phyloP scores from a whole-genome alignment of 2,329 filamentous ascomycete species.

The Colletotrichum spaethianum region DNA sequence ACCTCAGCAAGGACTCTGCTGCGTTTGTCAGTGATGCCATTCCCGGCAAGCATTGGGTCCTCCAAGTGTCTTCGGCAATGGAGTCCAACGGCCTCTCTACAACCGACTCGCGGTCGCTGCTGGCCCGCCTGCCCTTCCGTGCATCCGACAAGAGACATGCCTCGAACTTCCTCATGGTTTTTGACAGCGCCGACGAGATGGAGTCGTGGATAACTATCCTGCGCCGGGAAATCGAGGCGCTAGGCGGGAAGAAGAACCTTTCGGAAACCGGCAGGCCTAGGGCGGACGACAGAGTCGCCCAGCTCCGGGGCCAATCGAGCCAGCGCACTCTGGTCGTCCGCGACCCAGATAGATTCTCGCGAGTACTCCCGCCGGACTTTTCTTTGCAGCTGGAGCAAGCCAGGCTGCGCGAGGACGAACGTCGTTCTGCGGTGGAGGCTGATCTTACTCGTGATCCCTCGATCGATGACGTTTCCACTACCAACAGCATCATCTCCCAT shows the following conservation, averaged over 20 bases:
- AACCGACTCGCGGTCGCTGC: slow-evolving; percentile 71
- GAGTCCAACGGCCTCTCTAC: slow-evolving; percentile 69
- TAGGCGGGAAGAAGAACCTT: slow-evolving; percentile 76
- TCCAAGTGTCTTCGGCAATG: slow-evolving; percentile 79
- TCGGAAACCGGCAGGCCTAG: slow-evolving; percentile 72
- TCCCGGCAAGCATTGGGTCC: slow-evolving; percentile 83
- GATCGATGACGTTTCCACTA: slow-evolving; percentile 69
- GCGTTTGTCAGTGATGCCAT: slow-evolving; percentile 87
- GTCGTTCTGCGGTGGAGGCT: slow-evolving; percentile 43
- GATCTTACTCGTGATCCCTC: slow-evolving; percentile 57
- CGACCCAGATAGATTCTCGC: slow-evolving; percentile 63
- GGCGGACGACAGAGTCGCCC: slow-evolving; percentile 52
- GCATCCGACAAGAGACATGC: slow-evolving; percentile 69
- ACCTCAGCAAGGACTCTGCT: slow-evolving; percentile 80
- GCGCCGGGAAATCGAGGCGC: slow-evolving; percentile 77
- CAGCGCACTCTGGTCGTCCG: slow-evolving; percentile 64
- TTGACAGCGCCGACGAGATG: slow-evolving; percentile 82
- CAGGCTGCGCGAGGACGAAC: slow-evolving; percentile 45
- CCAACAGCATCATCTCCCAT: slow-evolving; percentile 70
- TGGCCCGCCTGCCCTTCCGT: slow-evolving; percentile 76
- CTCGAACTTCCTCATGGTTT: slow-evolving; percentile 79
- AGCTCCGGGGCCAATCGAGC: slow-evolving; percentile 57
- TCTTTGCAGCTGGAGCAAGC: slow-evolving; percentile 49
- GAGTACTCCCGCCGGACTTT: slow-evolving; percentile 54
- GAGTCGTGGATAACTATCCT: slow-evolving; percentile 80